These are phyloP conservation scores for Rubia peregrina DNA, from an alignment of 305 asterid species.

Conservation along the genomic window DNA sequence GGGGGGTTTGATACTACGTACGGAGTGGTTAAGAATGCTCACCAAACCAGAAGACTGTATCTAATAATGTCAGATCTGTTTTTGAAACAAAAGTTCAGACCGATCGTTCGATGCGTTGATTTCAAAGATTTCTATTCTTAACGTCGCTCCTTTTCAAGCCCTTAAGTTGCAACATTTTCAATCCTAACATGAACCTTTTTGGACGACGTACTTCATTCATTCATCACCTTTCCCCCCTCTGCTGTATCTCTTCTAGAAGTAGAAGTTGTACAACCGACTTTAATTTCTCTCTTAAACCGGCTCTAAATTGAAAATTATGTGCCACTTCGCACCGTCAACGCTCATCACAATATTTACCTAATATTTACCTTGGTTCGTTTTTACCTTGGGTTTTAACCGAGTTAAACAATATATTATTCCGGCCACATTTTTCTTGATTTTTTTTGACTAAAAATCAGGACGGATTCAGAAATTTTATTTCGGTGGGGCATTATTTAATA, in stretches of 20 bases:
- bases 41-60: slow-evolving; percentile 29
- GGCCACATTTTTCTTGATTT: no score
- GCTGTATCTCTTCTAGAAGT: not conserved
- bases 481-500: no score
- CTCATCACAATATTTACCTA: no score
- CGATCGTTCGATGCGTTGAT: not conserved
- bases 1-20: not conserved
- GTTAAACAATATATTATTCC: no score
- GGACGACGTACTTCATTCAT: not conserved
- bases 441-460: rapidly evolving
- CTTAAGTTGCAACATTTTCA: not conserved
- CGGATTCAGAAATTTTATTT: no score
- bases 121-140: slow-evolving; percentile 11
- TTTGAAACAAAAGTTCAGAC: not conserved
- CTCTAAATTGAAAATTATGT: no score
- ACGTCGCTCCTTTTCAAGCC: slow-evolving; percentile 1
- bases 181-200: slow-evolving; percentile 10
- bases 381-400: no score
- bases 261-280: not conserved
- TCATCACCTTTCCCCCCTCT: no score
- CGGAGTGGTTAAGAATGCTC: slow-evolving; percentile 30
- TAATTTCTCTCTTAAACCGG: not conserved
- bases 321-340: no score
- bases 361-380: no score
- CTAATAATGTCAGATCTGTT: not conserved